Evolutionary conservation across 1,139 yeast species (phyloP).

Genomic region (Blastobotrys niveus): DNA sequence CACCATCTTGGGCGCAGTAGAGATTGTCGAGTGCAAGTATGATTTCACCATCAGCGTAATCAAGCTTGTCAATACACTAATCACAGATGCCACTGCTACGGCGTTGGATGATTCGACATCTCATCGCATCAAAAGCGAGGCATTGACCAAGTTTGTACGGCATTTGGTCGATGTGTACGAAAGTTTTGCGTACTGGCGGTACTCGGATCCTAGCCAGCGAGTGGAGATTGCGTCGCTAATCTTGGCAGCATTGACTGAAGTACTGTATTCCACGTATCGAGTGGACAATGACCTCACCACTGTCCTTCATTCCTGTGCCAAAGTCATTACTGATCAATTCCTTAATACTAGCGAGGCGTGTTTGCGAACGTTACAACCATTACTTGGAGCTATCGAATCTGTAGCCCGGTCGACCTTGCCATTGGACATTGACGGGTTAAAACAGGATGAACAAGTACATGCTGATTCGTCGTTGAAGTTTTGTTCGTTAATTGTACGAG

Average conservation of each 20-base stretch:
- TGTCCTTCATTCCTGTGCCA: conserved; percentile 48
- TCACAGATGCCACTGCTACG: conserved; percentile 48
- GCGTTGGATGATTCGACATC: conserved; percentile 33
- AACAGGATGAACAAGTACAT: conserved; percentile 31
- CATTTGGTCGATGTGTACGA: conserved; percentile 68
- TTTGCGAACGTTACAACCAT: conserved; percentile 52
- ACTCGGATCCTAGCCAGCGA: conserved; percentile 50
- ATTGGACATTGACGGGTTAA: conserved; percentile 40
- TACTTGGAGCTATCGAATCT: conserved; percentile 47
- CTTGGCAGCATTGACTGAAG: conserved; percentile 50
- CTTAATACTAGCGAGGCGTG: conserved; percentile 48
- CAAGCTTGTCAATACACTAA: conserved; percentile 49
- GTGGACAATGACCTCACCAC: conserved; percentile 36
- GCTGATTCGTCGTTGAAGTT: conserved; percentile 38
- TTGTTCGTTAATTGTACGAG: conserved; percentile 44
- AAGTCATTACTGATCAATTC: conserved; percentile 50
- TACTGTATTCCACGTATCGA: conserved; percentile 53
- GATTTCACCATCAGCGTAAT: conserved; percentile 57
- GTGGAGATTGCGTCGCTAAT: conserved; percentile 57
- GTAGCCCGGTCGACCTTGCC: conserved; percentile 39
- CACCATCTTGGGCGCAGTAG: conserved; percentile 64
- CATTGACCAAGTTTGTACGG: conserved; percentile 50
- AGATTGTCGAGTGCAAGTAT: conserved; percentile 63
- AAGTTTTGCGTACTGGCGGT: conserved; percentile 67
- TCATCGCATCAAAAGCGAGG: conserved; percentile 46